Conservation (phyloP, 2,329 filamentous ascomycete genomes). For the Colletotrichum scovillei region DNA sequence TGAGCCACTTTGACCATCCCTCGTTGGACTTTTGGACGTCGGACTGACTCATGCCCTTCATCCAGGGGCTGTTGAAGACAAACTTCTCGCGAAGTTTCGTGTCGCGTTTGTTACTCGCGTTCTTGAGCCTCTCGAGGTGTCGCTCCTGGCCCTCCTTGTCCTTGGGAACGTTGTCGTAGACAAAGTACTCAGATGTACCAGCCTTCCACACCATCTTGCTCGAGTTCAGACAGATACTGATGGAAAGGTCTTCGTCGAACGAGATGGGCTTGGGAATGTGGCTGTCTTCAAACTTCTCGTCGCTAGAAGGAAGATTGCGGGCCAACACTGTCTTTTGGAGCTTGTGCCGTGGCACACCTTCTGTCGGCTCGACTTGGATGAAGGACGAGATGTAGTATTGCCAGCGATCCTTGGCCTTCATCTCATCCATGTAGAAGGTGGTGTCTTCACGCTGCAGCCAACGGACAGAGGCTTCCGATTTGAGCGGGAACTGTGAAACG, state of each 20-base stretch:
- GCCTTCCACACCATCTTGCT: conserved; percentile 84
- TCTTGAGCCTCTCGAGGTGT: conserved; percentile 61
- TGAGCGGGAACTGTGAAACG: conserved; percentile 70
- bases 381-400: conserved; percentile 96
- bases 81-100: conserved; percentile 81
- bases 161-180: conserved; percentile 77
- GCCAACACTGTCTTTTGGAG: conserved; percentile 77
- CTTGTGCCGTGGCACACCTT: conserved; percentile 75
- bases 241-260: conserved; percentile 74
- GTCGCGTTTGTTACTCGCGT: conserved; percentile 71
- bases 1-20: conserved; percentile 66
- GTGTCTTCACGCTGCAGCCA: conserved; percentile 76
- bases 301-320: conserved; percentile 74
- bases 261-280: conserved; percentile 69
- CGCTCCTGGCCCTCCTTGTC: conserved; percentile 71
- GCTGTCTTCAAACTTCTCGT: conserved; percentile 73
- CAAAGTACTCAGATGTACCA: conserved; percentile 75
- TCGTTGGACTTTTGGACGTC: conserved; percentile 81
- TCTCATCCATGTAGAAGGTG: conserved; percentile 89
- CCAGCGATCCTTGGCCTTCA: conserved; percentile 87
- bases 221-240: conserved; percentile 81
- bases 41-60: conserved; percentile 83
- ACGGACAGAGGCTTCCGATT: conserved; percentile 77
- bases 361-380: conserved; percentile 88
- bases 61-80: conserved; percentile 83